A percentile compares a stretch with the other conserved stretches of the same genome.
Evolutionary conservation across 768 basidiomycete genomes (phyloP).

Genomic region (Pisolithus orientalis): DNA sequence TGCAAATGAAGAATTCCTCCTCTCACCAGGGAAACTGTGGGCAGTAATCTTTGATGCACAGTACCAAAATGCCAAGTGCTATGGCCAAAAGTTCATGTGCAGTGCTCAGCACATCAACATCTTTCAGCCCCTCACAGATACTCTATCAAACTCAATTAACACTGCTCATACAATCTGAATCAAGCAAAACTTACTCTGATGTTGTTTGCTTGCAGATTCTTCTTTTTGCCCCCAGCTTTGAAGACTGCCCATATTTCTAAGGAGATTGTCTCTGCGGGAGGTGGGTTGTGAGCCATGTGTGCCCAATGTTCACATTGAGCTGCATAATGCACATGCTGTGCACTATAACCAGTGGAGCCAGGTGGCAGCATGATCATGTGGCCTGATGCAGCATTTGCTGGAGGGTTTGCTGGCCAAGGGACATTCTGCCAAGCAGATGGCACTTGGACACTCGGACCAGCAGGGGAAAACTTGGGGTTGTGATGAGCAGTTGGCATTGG

Average conservation of each 20-base stretch:
- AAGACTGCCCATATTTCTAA: background rate
- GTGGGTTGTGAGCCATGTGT: background rate
- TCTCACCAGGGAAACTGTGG: constrained; percentile 1
- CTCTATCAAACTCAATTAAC: background rate
- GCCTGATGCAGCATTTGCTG: too few species aligned
- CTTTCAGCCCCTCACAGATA: constrained; percentile 3
- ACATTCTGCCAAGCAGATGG: background rate
- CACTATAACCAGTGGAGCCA: background rate
- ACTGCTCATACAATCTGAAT: background rate
- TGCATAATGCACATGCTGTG: constrained; percentile 1
- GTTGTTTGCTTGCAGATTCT: background rate
- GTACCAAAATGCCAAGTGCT: background rate
- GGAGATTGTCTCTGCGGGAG: background rate
- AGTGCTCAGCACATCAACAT: background rate
- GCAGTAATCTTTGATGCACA: background rate
- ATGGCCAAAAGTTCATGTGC: background rate
- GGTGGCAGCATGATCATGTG: background rate
- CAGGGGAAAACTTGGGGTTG: too few species aligned
- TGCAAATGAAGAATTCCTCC: constrained; percentile 2
- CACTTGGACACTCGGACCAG: background rate
- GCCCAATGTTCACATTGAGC: background rate
- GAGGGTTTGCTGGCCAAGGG: too few species aligned
- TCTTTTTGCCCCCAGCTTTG: background rate
- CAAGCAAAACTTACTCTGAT: background rate
- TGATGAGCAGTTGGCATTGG: background rate